Evolutionary conservation across 768 basidiomycete genomes (phyloP), one percentile per base, ranked within the genome.

Genomic region (Daedaleopsis sinensis): DNA sequence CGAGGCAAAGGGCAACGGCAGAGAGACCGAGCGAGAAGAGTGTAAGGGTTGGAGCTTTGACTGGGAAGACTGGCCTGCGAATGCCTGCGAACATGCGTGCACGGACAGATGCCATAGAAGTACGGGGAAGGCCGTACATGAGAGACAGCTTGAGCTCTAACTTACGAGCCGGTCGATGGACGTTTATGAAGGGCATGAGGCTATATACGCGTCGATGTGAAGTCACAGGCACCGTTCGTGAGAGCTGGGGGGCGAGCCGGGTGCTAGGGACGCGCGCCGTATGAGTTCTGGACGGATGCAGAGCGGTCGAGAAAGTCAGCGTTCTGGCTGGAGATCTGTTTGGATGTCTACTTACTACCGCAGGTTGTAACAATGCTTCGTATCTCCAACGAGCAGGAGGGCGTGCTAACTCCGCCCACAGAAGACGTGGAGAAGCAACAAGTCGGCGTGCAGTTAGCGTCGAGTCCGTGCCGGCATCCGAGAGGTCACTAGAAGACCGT

Each of bases 31-130:
- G n/a, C 15, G 48, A 37, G 37, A 19, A 48, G 56, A 23, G 16
- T 19, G 39, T 58, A 32, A 46, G 48, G 46, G 55, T 18, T 21
- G 5, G 24, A n/a, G 55, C 19, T 18, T 43, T 47, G 50, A 37
- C 55, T 27, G 55, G 61, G 61, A 62, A 57, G 55, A 35, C 43
- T 36, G 18, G n/a, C 16, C 44, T 3, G 35, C 32, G 53, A 38
- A 61, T n/a, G 43, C 55, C 35, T 21, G 13, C 43, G 44, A 48
- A 48, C 51, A 57, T 49, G 47, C 55, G 55, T 52, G 44, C 51
- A 47, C 50, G 55, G 47, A 49, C 47, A 49, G 61, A 51, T 47
- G 50, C 38, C 50, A 48, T 13, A 44, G 61, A 56, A 61, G 60
- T 36, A 37, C 55, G 52, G 50, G 39, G 60, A 52, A 52, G 50